Conservation (phyloP, 768 basidiomycete genomes). For the Suillus plorans region DNA sequence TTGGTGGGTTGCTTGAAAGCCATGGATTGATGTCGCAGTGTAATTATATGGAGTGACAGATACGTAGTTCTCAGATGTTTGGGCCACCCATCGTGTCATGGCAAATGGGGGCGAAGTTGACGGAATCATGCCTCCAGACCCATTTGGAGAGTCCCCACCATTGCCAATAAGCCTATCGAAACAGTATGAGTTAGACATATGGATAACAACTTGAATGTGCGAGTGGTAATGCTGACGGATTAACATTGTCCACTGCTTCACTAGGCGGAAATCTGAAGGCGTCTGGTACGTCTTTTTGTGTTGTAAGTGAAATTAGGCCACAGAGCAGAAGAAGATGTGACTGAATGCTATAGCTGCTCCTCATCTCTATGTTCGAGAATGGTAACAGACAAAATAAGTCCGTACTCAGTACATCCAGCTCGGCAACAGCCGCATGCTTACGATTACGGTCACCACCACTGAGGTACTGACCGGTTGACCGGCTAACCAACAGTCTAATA, state of each 20-base stretch:
- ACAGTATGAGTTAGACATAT: neutral
- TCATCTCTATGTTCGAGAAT: conserved; percentile 4
- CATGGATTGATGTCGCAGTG: conserved; percentile 59
- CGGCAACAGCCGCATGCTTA: neutral
- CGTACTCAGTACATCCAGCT: neutral
- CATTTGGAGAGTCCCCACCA: conserved; percentile 67
- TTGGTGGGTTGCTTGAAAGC: conserved; percentile 79
- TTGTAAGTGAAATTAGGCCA: conserved; percentile 15
- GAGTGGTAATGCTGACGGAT: conserved; percentile 36
- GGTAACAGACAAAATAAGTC: neutral
- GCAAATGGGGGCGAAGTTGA: conserved; percentile 78
- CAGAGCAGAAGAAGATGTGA: conserved; percentile 19
- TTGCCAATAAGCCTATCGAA: conserved; percentile 61
- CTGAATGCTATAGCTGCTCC: conserved; percentile 3
- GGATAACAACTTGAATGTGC: neutral
- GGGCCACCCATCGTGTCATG: conserved; percentile 86
- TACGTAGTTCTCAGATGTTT: conserved; percentile 75
- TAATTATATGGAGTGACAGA: conserved; percentile 72
- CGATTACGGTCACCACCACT: neutral
- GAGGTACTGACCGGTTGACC: neutral
- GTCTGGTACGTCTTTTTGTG: conserved; percentile 6
- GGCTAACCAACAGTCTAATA: neutral
- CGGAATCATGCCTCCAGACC: conserved; percentile 77
- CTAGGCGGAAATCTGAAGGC: conserved; percentile 31
- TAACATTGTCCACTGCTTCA: conserved; percentile 43